Conservation (phyloP, 1,284 basidiomycete genomes). For the Ceraceosorus guamensis region DNA sequence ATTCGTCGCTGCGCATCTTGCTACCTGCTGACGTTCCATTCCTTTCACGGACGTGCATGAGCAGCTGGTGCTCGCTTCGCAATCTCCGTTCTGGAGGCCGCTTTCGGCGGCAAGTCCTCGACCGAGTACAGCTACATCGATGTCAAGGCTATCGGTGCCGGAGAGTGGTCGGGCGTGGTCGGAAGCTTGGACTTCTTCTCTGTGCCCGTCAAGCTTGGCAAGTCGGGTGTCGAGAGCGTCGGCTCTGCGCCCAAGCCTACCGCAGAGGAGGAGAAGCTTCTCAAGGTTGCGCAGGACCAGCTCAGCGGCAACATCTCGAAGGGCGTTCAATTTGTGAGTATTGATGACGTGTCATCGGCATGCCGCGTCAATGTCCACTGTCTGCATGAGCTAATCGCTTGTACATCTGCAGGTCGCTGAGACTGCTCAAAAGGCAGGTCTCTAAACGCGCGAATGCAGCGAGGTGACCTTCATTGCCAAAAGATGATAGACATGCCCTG, state of each 20-base stretch:
- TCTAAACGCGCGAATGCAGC: too few species aligned
- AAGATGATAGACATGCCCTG: too few species aligned
- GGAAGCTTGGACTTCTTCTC: slow-evolving; percentile 42
- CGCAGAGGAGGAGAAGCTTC: slow-evolving; percentile 52
- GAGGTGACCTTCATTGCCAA: too few species aligned
- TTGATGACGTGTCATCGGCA: background rate
- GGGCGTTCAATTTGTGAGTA: slow-evolving; percentile 9
- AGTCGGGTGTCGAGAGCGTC: slow-evolving; percentile 55
- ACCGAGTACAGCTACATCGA: slow-evolving; percentile 45
- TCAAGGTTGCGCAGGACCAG: slow-evolving; percentile 54
- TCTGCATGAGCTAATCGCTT: background rate
- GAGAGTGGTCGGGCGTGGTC: slow-evolving; percentile 30
- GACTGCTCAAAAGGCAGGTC: background rate
- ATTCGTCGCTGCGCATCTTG: too few species aligned
- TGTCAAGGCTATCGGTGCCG: slow-evolving; percentile 33
- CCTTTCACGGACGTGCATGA: too few species aligned
- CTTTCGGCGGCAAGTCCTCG: slow-evolving; percentile 30
- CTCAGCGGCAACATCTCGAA: slow-evolving; percentile 33
- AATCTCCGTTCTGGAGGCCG: slow-evolving; percentile 39
- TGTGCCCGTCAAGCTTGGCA: slow-evolving; percentile 42
- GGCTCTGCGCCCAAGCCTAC: slow-evolving; percentile 54
- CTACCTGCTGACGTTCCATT: too few species aligned
- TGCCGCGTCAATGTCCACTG: background rate
- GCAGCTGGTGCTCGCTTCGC: slow-evolving; percentile 42
- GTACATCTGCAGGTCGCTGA: background rate